These are phyloP conservation scores for Penicillium paneum DNA, from an alignment of 2,329 filamentous ascomycete genomes.

Conservation along the genomic window DNA sequence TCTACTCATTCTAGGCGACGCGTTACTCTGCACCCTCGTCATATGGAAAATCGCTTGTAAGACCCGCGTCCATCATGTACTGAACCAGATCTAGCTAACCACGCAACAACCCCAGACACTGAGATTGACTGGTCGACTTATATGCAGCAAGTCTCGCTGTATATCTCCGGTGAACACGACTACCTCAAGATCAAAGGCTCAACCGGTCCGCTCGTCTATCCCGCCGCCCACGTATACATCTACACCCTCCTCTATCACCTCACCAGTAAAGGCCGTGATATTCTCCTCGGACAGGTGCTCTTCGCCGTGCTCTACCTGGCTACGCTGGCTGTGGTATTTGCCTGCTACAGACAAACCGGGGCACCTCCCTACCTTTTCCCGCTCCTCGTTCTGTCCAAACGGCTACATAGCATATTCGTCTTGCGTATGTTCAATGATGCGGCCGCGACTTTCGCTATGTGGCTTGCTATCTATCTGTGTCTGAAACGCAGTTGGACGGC, in stretches of 20 bases:
- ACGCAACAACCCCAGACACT: slow-evolving; percentile 61
- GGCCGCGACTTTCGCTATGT: slow-evolving; percentile 79
- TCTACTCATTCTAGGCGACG: slow-evolving; percentile 67
- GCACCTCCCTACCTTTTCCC: slow-evolving; percentile 81
- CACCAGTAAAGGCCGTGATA: slow-evolving; percentile 72
- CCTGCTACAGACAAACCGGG: slow-evolving; percentile 61
- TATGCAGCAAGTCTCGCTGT: slow-evolving; percentile 86
- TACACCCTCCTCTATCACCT: slow-evolving; percentile 76
- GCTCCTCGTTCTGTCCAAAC: slow-evolving; percentile 82
- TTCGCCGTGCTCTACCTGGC: slow-evolving; percentile 78
- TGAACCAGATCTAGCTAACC: slow-evolving; percentile 14
- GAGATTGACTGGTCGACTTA: slow-evolving; percentile 98
- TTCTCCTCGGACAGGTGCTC: slow-evolving; percentile 75
- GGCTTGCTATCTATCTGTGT: slow-evolving; percentile 73
- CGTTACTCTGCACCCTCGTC: slow-evolving; percentile 67
- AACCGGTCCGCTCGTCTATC: slow-evolving; percentile 93
- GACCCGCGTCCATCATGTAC: slow-evolving; percentile 28
- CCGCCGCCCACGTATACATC: slow-evolving; percentile 87
- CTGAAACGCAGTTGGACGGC: slow-evolving; percentile 71
- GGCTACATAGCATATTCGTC: slow-evolving; percentile 89
- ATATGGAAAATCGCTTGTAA: slow-evolving; percentile 82
- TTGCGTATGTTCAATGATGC: slow-evolving; percentile 95
- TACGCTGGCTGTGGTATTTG: slow-evolving; percentile 72
- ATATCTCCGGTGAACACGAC: slow-evolving; percentile 78
- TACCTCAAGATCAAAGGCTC: slow-evolving; percentile 81